Percentiles rank a stretch among this genome's conserved stretches.
Evolutionary conservation across 805 yeast species (phyloP).

Genomic region (Blastobotrys chiropterorum): DNA sequence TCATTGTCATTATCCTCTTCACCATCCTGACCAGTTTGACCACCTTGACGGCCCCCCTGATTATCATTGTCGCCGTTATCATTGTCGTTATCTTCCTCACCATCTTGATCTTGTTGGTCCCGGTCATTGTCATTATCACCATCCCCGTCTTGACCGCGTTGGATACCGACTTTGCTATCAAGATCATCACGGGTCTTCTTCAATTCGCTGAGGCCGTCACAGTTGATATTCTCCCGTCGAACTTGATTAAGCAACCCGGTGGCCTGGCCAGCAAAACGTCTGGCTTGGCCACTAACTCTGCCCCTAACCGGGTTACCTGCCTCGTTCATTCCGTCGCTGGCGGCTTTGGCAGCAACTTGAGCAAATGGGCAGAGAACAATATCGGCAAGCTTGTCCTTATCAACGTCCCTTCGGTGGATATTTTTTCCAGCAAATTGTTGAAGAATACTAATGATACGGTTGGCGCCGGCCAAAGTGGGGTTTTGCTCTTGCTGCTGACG

Average conservation of each 20-base stretch:
- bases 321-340: background rate
- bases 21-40: background rate
- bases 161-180: background rate
- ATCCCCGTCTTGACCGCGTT: background rate
- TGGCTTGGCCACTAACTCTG: background rate
- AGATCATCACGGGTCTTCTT: background rate
- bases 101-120: background rate
- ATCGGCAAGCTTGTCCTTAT: background rate
- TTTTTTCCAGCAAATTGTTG: background rate
- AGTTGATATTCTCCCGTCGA: background rate
- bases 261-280: background rate
- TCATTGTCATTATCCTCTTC: background rate
- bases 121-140: background rate
- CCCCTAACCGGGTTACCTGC: background rate
- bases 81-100: background rate
- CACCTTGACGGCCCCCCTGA: background rate
- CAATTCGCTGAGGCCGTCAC: background rate
- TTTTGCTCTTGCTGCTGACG: background rate
- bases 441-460: background rate
- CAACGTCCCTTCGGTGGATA: background rate
- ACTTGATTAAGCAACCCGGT: background rate
- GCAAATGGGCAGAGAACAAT: constrained; percentile 8
- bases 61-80: background rate
- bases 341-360: background rate
- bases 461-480: background rate